A percentile compares a stretch with the other conserved stretches of the same genome.
Evolutionary conservation across 1,139 yeast genomes (phyloP).

Genomic region (Scheffersomyces quercinus): DNA sequence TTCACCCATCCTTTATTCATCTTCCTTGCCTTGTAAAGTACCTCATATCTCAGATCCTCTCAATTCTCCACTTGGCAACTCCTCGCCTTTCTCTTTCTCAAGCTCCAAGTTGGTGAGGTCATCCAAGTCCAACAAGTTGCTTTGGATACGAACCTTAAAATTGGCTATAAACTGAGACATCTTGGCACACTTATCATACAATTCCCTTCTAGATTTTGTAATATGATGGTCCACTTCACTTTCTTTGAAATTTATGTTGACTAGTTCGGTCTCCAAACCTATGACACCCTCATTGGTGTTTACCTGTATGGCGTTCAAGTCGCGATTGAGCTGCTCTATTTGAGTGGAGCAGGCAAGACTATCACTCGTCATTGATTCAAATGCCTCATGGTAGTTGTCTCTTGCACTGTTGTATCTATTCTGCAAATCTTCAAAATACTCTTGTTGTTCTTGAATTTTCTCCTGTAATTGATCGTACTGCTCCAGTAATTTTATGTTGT

Average conservation of each 20-base stretch:
- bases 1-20: no score
- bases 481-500: conserved; percentile 59
- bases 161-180: conserved; percentile 60
- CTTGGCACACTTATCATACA: conserved; percentile 55
- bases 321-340: conserved; percentile 65
- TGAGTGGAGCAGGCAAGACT: conserved; percentile 59
- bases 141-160: conserved; percentile 67
- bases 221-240: conserved; percentile 53
- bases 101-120: conserved; percentile 40
- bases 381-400: conserved; percentile 56
- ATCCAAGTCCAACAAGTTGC: conserved; percentile 57
- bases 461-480: conserved; percentile 58
- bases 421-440: conserved; percentile 59
- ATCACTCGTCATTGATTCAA: conserved; percentile 57
- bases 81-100: conserved; percentile 22
- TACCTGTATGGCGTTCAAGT: conserved; percentile 53
- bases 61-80: neutral
- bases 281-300: conserved; percentile 55
- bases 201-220: conserved; percentile 45
- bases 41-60: no score
- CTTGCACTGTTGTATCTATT: conserved; percentile 55
- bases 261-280: conserved; percentile 57
- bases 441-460: conserved; percentile 55
- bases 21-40: no score
- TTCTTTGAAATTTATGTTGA: conserved; percentile 54